These are phyloP conservation scores for Melocanna baccifera DNA, from an alignment of 176 grass and related monocot genomes.

Conservation along the genomic window DNA sequence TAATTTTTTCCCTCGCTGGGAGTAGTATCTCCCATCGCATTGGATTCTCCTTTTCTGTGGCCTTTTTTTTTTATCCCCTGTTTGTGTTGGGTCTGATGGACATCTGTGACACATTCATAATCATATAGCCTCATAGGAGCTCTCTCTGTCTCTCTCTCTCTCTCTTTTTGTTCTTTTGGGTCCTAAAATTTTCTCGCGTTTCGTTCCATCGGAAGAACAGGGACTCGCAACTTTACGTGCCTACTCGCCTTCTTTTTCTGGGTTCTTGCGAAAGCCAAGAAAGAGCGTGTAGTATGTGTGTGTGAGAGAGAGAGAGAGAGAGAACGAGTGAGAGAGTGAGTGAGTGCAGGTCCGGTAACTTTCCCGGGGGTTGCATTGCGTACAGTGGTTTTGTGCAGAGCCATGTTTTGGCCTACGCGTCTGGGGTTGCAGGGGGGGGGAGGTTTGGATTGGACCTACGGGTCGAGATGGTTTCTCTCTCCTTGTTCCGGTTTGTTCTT, in stretches of 20 bases:
- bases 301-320: not conserved
- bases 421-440: not conserved
- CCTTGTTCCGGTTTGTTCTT: slow-evolving; percentile 13
- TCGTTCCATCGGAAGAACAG: slow-evolving; percentile 10
- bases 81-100: not conserved
- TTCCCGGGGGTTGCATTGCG: not conserved
- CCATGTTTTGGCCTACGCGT: not conserved
- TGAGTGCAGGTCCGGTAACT: not conserved
- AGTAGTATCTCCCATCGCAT: slow-evolving; percentile 13
- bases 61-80: slow-evolving; percentile 19
- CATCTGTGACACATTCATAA: slow-evolving; percentile 4
- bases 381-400: slow-evolving; percentile 12
- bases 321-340: not conserved
- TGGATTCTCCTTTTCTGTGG: slow-evolving; percentile 33
- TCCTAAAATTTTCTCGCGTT: not conserved
- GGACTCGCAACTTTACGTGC: slow-evolving; percentile 27
- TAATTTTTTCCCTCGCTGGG: too few relatives aligned
- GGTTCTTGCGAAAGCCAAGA: slow-evolving; percentile 29
- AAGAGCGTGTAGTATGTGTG: not conserved
- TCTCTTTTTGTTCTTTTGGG: not conserved
- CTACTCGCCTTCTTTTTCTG: not conserved
- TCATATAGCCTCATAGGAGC: not conserved
- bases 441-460: not conserved
- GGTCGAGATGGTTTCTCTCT: slow-evolving; percentile 24
- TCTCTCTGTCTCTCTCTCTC: not conserved